Evolutionary conservation across 495 filamentous ascomycete species (phyloP).

Genomic region (Xylaria telfairii): DNA sequence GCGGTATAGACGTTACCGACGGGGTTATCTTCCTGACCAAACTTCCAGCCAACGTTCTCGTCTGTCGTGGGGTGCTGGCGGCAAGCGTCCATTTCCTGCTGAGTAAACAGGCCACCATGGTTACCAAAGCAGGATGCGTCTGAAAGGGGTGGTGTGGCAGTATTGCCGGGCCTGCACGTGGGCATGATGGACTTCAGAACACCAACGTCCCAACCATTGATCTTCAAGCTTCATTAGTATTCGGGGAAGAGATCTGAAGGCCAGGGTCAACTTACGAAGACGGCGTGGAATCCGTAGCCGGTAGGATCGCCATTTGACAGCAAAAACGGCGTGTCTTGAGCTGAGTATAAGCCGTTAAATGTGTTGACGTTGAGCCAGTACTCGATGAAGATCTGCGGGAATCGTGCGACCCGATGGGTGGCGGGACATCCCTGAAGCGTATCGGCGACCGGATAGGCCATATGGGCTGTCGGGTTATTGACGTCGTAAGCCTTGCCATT

Average conservation of each 20-base stretch:
- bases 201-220: not conserved
- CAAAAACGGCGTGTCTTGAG: not conserved
- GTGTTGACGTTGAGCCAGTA: not conserved
- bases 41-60: not conserved
- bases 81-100: not conserved
- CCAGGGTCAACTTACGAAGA: not conserved
- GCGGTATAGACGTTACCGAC: not conserved
- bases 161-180: not conserved
- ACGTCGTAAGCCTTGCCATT: not conserved
- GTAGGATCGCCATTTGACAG: not conserved
- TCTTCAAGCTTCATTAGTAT: not conserved
- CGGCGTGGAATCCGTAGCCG: not conserved
- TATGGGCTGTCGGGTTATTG: not conserved
- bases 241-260: not conserved
- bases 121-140: not conserved
- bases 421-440: not conserved
- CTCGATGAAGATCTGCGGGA: not conserved
- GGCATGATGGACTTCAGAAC: not conserved
- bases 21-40: not conserved
- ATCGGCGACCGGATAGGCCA: constrained; percentile 2
- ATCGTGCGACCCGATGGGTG: not conserved
- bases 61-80: not conserved
- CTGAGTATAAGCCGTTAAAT: not conserved
- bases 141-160: not conserved
- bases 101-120: not conserved